Conservation (phyloP, 2,329 filamentous ascomycete genomes). For the Verticillium klebahnii region DNA sequence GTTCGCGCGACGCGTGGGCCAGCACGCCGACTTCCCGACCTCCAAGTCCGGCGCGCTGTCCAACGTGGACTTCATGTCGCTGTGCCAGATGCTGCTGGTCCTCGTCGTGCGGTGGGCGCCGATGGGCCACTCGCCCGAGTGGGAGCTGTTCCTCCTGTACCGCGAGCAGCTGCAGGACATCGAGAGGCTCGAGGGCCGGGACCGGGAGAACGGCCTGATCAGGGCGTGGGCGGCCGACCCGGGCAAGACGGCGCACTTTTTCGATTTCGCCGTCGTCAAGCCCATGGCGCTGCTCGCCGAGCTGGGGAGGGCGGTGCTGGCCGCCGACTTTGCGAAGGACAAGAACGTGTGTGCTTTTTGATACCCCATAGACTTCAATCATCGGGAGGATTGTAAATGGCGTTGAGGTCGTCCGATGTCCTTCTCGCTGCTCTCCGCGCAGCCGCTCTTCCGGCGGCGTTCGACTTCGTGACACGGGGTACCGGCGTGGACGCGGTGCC, state of each 20-base stretch:
- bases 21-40: constrained; percentile 13
- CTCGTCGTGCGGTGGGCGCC: constrained; percentile 40
- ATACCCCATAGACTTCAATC: neutral
- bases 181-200: constrained; percentile 38
- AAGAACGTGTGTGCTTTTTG: neutral
- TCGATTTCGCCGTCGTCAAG: constrained; percentile 42
- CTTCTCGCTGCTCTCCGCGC: neutral
- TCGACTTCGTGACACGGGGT: neutral
- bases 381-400: neutral
- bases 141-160: constrained; percentile 39
- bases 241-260: constrained; percentile 35
- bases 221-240: constrained; percentile 38
- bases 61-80: constrained; percentile 45
- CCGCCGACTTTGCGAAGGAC: constrained; percentile 29
- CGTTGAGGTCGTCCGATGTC: neutral
- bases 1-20: constrained; percentile 19
- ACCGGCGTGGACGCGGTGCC: neutral
- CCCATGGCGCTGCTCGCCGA: constrained; percentile 42
- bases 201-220: constrained; percentile 38
- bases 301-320: constrained; percentile 39
- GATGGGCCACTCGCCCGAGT: constrained; percentile 37
- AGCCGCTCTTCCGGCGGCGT: neutral
- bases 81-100: constrained; percentile 48
- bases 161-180: constrained; percentile 45
- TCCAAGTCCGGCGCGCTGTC: constrained; percentile 24